phyloP scores from a whole-genome alignment of 2,329 filamentous ascomycete species.

The Scytalidium sp. region DNA sequence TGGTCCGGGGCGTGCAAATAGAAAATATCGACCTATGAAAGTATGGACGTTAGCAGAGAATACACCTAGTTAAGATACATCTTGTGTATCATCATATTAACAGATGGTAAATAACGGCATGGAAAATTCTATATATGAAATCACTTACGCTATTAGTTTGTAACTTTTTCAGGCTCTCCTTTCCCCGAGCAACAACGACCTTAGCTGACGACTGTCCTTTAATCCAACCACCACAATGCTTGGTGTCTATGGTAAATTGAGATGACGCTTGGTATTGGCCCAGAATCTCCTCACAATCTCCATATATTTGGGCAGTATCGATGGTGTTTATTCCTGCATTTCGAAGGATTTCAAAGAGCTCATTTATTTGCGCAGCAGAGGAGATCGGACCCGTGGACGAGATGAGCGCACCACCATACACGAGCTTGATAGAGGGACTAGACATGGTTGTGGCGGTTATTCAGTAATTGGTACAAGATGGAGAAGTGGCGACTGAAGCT shows the following conservation, averaged over 20 bases:
- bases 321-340: neutral
- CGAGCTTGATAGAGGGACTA: too few relatives aligned
- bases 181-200: neutral
- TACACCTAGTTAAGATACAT: too few relatives aligned
- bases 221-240: neutral
- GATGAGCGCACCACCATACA: neutral
- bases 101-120: too few relatives aligned
- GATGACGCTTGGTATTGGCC: neutral
- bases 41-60: too few relatives aligned
- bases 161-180: neutral
- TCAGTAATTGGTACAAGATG: too few relatives aligned
- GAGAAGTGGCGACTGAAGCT: too few relatives aligned
- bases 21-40: slow-evolving; percentile 70
- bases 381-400: neutral
- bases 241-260: neutral
- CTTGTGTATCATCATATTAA: too few relatives aligned
- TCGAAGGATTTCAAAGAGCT: neutral
- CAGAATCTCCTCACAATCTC: neutral
- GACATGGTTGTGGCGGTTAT: too few relatives aligned
- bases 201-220: neutral
- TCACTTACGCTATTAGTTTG: neutral
- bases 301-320: neutral
- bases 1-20: slow-evolving; percentile 71
- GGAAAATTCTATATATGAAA: too few relatives aligned
- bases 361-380: neutral